Base-by-base conservation (phyloP, 345 rosid species). In the Populus nigra region DNA sequence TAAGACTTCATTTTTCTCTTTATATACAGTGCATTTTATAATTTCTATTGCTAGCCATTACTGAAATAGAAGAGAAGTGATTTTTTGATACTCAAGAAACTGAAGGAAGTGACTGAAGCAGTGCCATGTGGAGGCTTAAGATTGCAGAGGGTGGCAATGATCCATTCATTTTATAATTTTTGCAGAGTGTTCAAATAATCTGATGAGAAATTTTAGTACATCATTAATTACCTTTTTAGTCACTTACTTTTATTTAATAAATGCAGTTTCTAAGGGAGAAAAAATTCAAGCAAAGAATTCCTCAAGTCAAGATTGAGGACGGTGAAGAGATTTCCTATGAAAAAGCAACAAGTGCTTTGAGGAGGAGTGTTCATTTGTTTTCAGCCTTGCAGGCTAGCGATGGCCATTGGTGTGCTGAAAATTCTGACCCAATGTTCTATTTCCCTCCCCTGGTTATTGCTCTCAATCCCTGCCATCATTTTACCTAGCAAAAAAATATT, bases 351-450 rank as follows among this genome's bases (percentile, higher is more conserved):
- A 18, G 55, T 12, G 73, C 79, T 31, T 69, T 76, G 22, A 68
- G 53, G 29, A 68, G 79, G 68, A 25, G 35, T 8, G 41, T 69
- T 4, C 53, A 41, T 23, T 55, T 68, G 22, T 55, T 68, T 20
- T 69, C 73, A 35, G 73, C 79, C 39, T 36, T 76, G 38, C 79
- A 76, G 35, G 79, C 79, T 1, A 68, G 41, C 18, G 79, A 76
- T 59, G 79, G 79, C 73, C 79, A 76, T 57, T 76, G 79, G 79
- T 25, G 35, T 50, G 76, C 71, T 33, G 80, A 78, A 72, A 71
- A 71, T 65, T 11, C 76, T 33, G 80, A 76, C 9, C 80, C 76
- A 0, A 22, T 78, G 53, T 78, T 78, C 71, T 78, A 38, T 38
- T 15, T 78, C 23, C 66, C 76, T 22, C 80, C 80, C 9, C 2